These are phyloP conservation scores for Penstemon barbatus DNA, from an alignment of 257 asterid genomes.

Conservation along the genomic window DNA sequence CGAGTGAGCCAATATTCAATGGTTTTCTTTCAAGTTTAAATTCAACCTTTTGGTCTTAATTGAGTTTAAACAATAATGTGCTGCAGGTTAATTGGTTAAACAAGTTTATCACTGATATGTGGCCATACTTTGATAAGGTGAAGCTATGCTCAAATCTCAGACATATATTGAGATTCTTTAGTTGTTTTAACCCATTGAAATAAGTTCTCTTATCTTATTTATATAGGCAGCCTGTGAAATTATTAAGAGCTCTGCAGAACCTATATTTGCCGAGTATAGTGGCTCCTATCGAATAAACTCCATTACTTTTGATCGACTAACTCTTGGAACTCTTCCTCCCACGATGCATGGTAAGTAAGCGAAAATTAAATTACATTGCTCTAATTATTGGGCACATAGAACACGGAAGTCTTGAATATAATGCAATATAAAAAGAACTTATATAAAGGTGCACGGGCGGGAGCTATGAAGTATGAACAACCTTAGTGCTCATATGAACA, in stretches of 20 bases:
- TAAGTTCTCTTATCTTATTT: slow-evolving; percentile 13
- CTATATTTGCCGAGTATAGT: slow-evolving; percentile 56
- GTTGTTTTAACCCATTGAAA: background rate
- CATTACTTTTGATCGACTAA: slow-evolving; percentile 55
- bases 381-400: too few species aligned
- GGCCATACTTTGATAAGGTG: slow-evolving; percentile 88
- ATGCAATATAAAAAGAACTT: too few species aligned
- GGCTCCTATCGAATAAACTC: slow-evolving; percentile 53
- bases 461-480: background rate
- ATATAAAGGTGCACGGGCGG: too few species aligned
- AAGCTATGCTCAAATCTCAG: background rate
- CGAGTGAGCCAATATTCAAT: slow-evolving; percentile 42
- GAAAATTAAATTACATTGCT: background rate
- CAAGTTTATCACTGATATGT: slow-evolving; percentile 48
- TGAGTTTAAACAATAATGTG: background rate
- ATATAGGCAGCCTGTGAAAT: slow-evolving; percentile 65
- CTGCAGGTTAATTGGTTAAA: slow-evolving; percentile 83
- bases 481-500: background rate
- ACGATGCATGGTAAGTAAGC: slow-evolving; percentile 52
- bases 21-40: slow-evolving; percentile 5
- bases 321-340: slow-evolving; percentile 76
- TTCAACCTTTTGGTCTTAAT: background rate
- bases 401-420: too few species aligned
- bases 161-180: background rate
- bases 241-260: slow-evolving; percentile 51